Percentiles rank a stretch among this genome's conserved stretches.
phyloP scores from a whole-genome alignment of 805 yeast species.

The Candida awuae region DNA sequence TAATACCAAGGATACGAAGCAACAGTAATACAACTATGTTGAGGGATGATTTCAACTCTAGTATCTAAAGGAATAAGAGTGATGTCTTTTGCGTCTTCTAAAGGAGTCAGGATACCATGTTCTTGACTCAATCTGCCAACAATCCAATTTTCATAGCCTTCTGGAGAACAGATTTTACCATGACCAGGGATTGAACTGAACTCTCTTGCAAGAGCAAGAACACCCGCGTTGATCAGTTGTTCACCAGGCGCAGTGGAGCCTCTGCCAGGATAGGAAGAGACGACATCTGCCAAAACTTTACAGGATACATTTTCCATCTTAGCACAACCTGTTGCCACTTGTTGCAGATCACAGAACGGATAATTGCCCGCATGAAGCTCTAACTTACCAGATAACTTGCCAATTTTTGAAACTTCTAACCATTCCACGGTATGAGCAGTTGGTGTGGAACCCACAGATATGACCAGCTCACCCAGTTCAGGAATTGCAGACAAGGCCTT shows the following conservation, averaged over 20 bases:
- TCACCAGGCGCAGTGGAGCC: conserved; percentile 48
- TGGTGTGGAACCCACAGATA: conserved; percentile 80
- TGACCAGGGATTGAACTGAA: conserved; percentile 51
- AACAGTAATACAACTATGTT: conserved; percentile 69
- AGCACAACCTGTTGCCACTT: conserved; percentile 60
- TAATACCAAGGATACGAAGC: conserved; percentile 52
- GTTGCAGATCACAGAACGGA: conserved; percentile 67
- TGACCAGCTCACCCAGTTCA: conserved; percentile 29
- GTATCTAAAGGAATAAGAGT: conserved; percentile 46
- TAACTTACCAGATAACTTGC: conserved; percentile 32
- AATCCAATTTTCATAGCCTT: conserved; percentile 45
- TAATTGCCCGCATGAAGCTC: conserved; percentile 83
- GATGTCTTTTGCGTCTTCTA: conserved; percentile 22
- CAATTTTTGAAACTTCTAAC: conserved; percentile 7
- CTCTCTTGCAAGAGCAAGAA: conserved; percentile 60
- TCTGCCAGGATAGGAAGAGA: conserved; percentile 51
- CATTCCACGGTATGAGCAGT: conserved; percentile 53
- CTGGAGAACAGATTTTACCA: conserved; percentile 36
- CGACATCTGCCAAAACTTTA: conserved; percentile 48
- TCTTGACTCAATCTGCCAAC: conserved; percentile 67
- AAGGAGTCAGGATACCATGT: conserved; percentile 64
- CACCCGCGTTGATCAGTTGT: conserved; percentile 64
- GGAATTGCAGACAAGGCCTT: conserved; percentile 32
- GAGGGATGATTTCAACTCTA: conserved; percentile 50
- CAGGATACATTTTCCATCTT: conserved; percentile 39